Evolutionary conservation across 345 rosid genomes (phyloP).

Genomic region (Arabidopsis thaliana): DNA sequence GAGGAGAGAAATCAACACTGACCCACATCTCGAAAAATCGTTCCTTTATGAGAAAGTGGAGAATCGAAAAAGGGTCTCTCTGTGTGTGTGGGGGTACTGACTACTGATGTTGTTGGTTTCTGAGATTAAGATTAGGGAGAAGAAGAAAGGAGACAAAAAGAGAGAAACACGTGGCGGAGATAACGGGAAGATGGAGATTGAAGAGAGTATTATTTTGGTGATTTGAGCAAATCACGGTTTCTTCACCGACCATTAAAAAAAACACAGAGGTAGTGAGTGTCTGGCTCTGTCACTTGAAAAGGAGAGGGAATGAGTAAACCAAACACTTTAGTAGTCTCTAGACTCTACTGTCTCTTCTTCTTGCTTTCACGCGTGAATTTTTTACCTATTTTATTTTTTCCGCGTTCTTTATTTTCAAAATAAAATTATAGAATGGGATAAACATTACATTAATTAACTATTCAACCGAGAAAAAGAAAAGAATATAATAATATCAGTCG

Average conservation of each 20-base stretch:
- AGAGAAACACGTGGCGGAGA: slow-evolving; percentile 46
- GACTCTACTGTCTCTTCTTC: background rate
- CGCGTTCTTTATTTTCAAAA: background rate
- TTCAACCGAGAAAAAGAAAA: background rate
- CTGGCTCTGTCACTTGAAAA: background rate
- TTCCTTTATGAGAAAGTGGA: background rate
- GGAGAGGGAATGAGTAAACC: slow-evolving; percentile 28
- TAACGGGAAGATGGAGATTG: slow-evolving; percentile 40
- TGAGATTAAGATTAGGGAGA: slow-evolving; percentile 23
- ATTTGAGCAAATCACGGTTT: slow-evolving; percentile 47
- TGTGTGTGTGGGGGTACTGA: background rate
- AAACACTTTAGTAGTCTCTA: background rate
- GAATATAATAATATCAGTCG: background rate
- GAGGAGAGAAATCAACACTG: slow-evolving; percentile 13
- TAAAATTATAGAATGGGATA: too few relatives aligned
- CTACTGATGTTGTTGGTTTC: background rate
- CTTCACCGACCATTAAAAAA: slow-evolving; percentile 35
- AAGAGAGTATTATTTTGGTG: background rate
- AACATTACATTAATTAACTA: background rate
- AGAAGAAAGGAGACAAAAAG: slow-evolving; percentile 10
- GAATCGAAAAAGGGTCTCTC: background rate
- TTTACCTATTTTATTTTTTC: slow-evolving; percentile 4
- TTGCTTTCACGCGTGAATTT: slow-evolving; percentile 25
- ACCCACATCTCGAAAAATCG: slow-evolving; percentile 16
- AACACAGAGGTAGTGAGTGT: slow-evolving; percentile 13